Conservation (phyloP, 2,329 filamentous ascomycete species). For the Fusarium sp. region DNA sequence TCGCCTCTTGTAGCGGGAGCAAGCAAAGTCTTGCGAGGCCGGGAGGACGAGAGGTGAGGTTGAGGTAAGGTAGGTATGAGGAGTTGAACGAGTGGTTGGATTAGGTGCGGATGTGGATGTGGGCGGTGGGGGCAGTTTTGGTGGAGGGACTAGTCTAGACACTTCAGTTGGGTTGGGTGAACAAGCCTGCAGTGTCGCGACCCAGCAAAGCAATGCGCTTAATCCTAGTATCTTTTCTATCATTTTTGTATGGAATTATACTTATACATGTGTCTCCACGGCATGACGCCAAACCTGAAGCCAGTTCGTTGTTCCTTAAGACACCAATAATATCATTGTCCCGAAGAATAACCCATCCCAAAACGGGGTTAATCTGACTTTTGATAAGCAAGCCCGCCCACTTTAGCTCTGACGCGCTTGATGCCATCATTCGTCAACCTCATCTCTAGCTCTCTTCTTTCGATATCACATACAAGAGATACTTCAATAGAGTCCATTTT, state of each 20-base stretch:
- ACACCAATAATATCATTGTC: constrained; percentile 18
- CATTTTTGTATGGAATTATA: constrained; percentile 18
- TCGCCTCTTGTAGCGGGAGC: constrained; percentile 32
- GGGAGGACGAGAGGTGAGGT: constrained; percentile 19
- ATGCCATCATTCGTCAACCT: constrained; percentile 28
- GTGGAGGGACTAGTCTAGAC: constrained; percentile 16
- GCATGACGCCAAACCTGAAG: constrained; percentile 34
- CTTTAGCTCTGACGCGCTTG: constrained; percentile 17
- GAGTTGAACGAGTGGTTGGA: constrained; percentile 32
- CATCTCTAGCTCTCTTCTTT: constrained; percentile 17
- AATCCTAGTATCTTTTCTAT: constrained; percentile 12
- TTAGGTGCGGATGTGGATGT: constrained; percentile 36
- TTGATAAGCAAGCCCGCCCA: constrained; percentile 15
- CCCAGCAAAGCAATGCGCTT: constrained; percentile 9
- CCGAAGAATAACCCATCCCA: constrained; percentile 30
- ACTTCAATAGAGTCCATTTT: not conserved
- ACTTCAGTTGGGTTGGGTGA: constrained; percentile 16
- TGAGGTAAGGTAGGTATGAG: constrained; percentile 32
- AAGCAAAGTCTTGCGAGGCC: constrained; percentile 26
- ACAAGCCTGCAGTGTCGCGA: constrained; percentile 3
- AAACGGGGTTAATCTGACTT: constrained; percentile 18
- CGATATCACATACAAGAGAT: not conserved
- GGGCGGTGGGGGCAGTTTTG: constrained; percentile 39
- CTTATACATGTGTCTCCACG: constrained; percentile 7
- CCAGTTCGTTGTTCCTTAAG: constrained; percentile 12